Conservation (phyloP, 2,329 filamentous ascomycete species). For the Hymenoscyphus albidus region DNA sequence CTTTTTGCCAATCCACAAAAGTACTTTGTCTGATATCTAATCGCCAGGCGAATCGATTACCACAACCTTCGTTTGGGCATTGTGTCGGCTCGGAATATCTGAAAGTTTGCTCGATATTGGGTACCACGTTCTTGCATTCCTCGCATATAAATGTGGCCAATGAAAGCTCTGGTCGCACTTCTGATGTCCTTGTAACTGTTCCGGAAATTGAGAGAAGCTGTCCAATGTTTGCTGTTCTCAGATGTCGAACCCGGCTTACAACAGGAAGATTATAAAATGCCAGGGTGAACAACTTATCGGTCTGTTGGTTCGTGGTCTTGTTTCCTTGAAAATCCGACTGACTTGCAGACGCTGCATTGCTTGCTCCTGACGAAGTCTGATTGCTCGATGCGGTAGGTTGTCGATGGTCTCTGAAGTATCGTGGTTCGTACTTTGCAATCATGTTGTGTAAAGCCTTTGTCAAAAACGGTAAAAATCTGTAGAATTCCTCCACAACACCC, state of each 20-base stretch:
- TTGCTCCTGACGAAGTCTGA: slow-evolving; percentile 63
- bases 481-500: slow-evolving; percentile 86
- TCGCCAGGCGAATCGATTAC: slow-evolving; percentile 89
- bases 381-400: slow-evolving; percentile 75
- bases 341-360: slow-evolving; percentile 57
- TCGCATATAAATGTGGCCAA: slow-evolving; percentile 91
- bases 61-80: slow-evolving; percentile 83
- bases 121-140: slow-evolving; percentile 75
- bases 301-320: slow-evolving; percentile 87
- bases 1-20: slow-evolving; percentile 99
- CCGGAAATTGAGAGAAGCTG: slow-evolving; percentile 93
- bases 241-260: slow-evolving; percentile 35
- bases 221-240: slow-evolving; percentile 87
- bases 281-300: slow-evolving; percentile 85
- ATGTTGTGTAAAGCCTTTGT: slow-evolving; percentile 85
- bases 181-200: slow-evolving; percentile 93
- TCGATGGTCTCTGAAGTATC: slow-evolving; percentile 89
- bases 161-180: slow-evolving; percentile 90
- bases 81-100: slow-evolving; percentile 95
- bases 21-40: slow-evolving; percentile 96
- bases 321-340: slow-evolving; percentile 61
- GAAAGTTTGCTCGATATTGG: slow-evolving; percentile 95
- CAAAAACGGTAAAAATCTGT: slow-evolving; percentile 90
- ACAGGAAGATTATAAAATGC: slow-evolving; percentile 71
- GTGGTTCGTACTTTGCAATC: slow-evolving; percentile 89